Evolutionary conservation across 495 filamentous ascomycete species (phyloP).

Genomic region (Pyrenopolyporus hunteri): DNA sequence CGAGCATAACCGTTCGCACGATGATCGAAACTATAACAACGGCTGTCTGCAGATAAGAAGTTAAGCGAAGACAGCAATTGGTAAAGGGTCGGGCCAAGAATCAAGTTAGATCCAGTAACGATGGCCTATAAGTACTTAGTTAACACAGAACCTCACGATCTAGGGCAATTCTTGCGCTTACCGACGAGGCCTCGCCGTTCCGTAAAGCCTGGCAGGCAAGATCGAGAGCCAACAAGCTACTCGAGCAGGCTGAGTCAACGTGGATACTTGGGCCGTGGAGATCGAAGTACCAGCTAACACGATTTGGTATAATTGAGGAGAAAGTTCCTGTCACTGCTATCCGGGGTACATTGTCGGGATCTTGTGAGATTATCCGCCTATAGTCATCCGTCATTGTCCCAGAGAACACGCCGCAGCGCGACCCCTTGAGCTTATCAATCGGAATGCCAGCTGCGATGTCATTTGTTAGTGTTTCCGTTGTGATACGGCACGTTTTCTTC

Average conservation of each 20-base stretch:
- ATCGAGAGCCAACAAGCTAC: conserved; percentile 61
- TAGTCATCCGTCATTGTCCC: conserved; percentile 45
- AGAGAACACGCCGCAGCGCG: conserved; percentile 40
- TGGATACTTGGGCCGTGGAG: conserved; percentile 60
- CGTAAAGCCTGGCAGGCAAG: conserved; percentile 77
- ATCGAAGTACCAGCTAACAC: conserved; percentile 58
- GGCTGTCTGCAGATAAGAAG: conserved; percentile 48
- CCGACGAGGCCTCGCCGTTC: conserved; percentile 45
- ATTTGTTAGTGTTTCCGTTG: background rate
- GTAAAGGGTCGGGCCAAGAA: conserved; percentile 51
- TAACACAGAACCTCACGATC: background rate
- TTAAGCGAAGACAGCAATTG: conserved; percentile 37
- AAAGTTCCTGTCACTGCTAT: conserved; percentile 41
- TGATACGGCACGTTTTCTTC: background rate
- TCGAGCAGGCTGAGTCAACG: conserved; percentile 81
- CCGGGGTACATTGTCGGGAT: conserved; percentile 36
- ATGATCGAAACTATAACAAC: conserved; percentile 63
- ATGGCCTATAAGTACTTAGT: conserved; percentile 43
- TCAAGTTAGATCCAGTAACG: conserved; percentile 57
- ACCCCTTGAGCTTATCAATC: conserved; percentile 25
- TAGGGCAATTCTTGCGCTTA: conserved; percentile 4
- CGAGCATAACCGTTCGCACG: conserved; percentile 66
- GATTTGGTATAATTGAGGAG: conserved; percentile 55
- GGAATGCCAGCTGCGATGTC: conserved; percentile 34
- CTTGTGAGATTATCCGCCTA: conserved; percentile 32